A percentile compares a stretch with the other conserved stretches of the same genome.
Evolutionary conservation across 345 rosid species (phyloP).

Genomic region (Euphorbia tirucalli): DNA sequence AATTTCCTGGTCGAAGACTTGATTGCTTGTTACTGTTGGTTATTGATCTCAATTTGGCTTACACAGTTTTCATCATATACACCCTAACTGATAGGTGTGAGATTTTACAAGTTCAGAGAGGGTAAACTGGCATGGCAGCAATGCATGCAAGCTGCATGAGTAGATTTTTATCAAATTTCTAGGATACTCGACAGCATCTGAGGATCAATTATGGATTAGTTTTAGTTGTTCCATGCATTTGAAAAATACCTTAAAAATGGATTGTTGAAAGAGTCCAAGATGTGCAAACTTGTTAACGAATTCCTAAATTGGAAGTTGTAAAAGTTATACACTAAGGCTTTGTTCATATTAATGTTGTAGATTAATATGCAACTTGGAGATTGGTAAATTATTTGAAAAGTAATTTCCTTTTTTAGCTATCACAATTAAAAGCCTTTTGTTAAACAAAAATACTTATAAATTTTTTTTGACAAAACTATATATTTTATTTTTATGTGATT

Average conservation of each 20-base stretch:
- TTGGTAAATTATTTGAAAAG: conserved; percentile 18
- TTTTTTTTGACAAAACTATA: not conserved
- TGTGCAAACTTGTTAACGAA: conserved; percentile 10
- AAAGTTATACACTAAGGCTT: conserved; percentile 12
- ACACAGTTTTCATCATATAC: not conserved
- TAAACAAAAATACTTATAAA: not conserved
- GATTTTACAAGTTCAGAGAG: not conserved
- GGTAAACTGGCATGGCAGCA: not conserved
- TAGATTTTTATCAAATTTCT: not conserved
- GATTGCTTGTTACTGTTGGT: not conserved
- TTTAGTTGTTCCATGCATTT: not conserved
- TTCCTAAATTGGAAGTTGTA: conserved; percentile 4
- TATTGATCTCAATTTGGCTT: not conserved
- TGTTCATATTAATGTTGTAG: conserved; percentile 17
- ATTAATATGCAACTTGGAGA: conserved; percentile 12
- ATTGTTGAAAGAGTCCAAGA: not conserved
- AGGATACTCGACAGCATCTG: not conserved
- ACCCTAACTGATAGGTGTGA: not conserved
- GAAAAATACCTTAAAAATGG: not conserved
- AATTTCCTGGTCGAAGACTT: no score
- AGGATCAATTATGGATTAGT: not conserved
- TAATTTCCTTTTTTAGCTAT: not conserved
- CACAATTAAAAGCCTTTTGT: not conserved
- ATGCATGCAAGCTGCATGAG: not conserved
- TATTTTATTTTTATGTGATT: not conserved